Base-by-base conservation (phyloP, 805 yeast species). In the Myxozyma neglecta region DNA sequence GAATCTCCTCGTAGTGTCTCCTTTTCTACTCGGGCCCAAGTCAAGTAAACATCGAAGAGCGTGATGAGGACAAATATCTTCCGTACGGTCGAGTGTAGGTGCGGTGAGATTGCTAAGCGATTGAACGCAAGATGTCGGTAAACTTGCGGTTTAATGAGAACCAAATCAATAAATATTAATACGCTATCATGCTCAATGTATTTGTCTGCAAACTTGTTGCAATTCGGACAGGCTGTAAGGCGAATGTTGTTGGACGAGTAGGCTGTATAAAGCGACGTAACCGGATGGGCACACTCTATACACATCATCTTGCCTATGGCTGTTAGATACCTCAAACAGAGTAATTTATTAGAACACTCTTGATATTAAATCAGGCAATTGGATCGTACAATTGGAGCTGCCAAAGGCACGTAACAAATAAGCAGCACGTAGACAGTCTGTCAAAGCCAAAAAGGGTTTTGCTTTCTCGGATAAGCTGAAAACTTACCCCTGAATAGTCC, bases 141-240 rank as follows among this genome's bases (percentile, higher is more conserved):
- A 5, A 78, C 98, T 68, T 88, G 96, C 2, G 94, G 91, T 70
- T 92, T 90, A 68, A 94, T 76, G 11, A 94, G 80, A 57, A 94
- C 75, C 49, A 93, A 79, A 70, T 94, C 98, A 24, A 94, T 85
- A 71, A 90, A 88, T 20, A 93, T 77, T 1, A 94, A 77, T 7
- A 93, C 96, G 59, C 84, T 82, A 73, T 94, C 99, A 66, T 85
- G 87, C 73, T 94, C 99, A 36, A 93, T 86, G 75, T 94, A 94
- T 71, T 88, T 87, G 74, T 94, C 99, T 2, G 91, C 96, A 24
- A 88, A 85, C 54, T 81, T 78, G 36, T 83, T 80, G 73, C 99
- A 94, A 35, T 76, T 72, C 1, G 83, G 76, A 70, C 98, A 94
- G 37, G 85, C 85, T 0, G 96, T 86, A 43, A 90, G 80, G 66